Evolutionary conservation across 148 eudicot genomes (phyloP).

Genomic region (Heliosperma pusillum): DNA sequence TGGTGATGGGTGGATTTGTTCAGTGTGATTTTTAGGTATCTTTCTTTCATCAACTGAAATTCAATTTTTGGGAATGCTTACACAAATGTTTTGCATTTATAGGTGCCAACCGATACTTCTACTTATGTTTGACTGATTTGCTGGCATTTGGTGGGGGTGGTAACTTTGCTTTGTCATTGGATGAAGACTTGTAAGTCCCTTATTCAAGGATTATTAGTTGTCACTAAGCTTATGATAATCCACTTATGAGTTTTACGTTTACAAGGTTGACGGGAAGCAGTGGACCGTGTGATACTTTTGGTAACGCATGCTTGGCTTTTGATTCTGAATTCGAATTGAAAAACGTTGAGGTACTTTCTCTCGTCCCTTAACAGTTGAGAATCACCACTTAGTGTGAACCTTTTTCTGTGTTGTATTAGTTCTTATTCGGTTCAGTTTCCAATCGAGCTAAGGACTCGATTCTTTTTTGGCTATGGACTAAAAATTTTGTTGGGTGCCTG

Average conservation of each 20-base stretch:
- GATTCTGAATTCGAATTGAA: conserved; percentile 73
- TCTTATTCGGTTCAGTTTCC: background rate
- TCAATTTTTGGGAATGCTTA: conserved; percentile 12
- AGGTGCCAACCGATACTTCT: conserved; percentile 88
- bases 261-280: conserved; percentile 78
- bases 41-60: background rate
- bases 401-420: background rate
- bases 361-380: background rate
- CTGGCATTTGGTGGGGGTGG: conserved; percentile 93
- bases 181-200: conserved; percentile 77
- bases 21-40: background rate
- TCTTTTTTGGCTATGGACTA: background rate
- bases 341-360: conserved; percentile 75
- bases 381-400: background rate
- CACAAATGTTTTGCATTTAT: conserved; percentile 15
- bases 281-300: conserved; percentile 95
- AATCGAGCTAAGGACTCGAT: background rate
- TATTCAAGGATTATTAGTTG: background rate
- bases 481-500: no score
- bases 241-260: conserved; percentile 1
- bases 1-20: no score
- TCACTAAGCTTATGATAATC: background rate
- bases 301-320: conserved; percentile 75
- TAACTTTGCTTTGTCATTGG: conserved; percentile 69
- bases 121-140: conserved; percentile 67